Evolutionary conservation across 306 rosid species (phyloP), one percentile per base, ranked within the genome.

Genomic region (Biancaea sappan): DNA sequence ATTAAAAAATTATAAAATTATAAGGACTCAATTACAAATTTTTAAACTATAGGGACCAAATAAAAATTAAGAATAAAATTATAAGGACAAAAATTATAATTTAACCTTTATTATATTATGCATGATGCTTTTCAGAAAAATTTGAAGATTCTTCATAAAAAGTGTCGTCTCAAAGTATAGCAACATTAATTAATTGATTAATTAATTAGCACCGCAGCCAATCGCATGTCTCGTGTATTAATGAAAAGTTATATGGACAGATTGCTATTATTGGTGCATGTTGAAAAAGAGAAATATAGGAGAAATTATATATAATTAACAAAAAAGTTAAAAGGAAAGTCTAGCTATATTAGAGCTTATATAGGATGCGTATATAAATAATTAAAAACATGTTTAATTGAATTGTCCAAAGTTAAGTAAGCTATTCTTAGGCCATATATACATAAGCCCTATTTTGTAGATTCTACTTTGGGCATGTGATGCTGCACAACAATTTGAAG

Each of bases 391-490:
- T 22, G 46, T 43, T 9, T 26, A n/a, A n/a, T n/a, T n/a, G n/a
- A n/a, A n/a, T n/a, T 14, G 34, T 6, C 19, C 57, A 34, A 40
- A 46, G 61, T 31, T 66, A 38, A 67, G 15, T 19, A 41, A 56
- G 62, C 62, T 67, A 32, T 69, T 31, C 63, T 38, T 75, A 11
- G 4, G 15, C 15, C 13, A 59, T 59, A 58, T 6, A 37, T 2
- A 37, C 6, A 37, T 54, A 28, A 35, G 54, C 46, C 69, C 74
- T 65, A 56, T 50, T 38, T 8, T 25, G 28, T 34, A 73, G 63
- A 25, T n/a, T n/a, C 64, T 60, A 35, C 79, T 66, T 79, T 79
- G 70, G 54, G 63, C 70, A 46, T 34, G 69, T n/a, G 63, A 47
- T 44, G 46, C 69, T 35, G 34, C 66, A 64, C 8, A 24, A n/a